Conservation (phyloP, 805 yeast genomes). For the Nakazawaea ambrosiae region DNA sequence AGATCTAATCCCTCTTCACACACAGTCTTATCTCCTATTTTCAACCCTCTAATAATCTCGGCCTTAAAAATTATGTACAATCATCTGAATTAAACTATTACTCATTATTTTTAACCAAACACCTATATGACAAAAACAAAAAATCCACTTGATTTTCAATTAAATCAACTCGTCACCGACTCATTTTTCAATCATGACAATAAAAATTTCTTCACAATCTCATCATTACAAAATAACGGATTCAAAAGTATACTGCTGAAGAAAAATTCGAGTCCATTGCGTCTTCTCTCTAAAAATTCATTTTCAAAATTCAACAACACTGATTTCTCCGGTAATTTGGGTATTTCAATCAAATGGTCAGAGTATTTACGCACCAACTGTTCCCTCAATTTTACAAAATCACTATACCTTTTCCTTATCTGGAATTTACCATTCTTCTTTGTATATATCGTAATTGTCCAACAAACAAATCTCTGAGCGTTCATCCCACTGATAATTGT, state of each 20-base stretch:
- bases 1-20: no score
- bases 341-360: conserved; percentile 27
- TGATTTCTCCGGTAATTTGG: conserved; percentile 46
- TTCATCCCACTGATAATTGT: conserved; percentile 19
- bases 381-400: conserved; percentile 44
- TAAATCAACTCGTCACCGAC: no score
- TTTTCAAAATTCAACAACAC: conserved; percentile 33
- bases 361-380: conserved; percentile 31
- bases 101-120: no score
- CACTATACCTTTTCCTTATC: conserved; percentile 57
- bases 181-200: no score
- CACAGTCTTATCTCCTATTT: no score
- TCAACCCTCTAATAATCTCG: no score
- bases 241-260: conserved; percentile 46
- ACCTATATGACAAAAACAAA: no score
- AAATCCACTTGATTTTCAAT: no score
- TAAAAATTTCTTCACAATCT: conserved; percentile 34
- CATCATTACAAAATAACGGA: conserved; percentile 33
- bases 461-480: conserved; percentile 21
- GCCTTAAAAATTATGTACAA: no score
- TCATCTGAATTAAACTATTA: no score
- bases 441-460: conserved; percentile 21
- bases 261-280: conserved; percentile 56
- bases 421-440: conserved; percentile 30
- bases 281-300: conserved; percentile 44